Percentiles rank a stretch among this genome's conserved stretches.
Evolutionary conservation across 768 basidiomycete genomes (phyloP).

Genomic region (Mrakia gelida): DNA sequence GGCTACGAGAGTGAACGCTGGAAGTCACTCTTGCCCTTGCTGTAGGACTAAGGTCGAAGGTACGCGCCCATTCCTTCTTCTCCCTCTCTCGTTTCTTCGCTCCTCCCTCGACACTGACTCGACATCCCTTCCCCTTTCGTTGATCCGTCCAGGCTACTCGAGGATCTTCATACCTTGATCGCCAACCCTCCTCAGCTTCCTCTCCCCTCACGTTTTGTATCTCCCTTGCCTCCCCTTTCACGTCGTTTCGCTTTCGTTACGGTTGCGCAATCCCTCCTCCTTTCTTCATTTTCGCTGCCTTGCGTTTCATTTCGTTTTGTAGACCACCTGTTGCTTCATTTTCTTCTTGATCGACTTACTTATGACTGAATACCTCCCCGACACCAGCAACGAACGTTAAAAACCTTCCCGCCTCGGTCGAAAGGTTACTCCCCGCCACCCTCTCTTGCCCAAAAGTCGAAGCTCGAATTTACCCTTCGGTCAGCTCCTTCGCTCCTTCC

Average conservation of each 20-base stretch:
- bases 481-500: too few relatives aligned
- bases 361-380: too few relatives aligned
- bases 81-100: not conserved
- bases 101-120: not conserved
- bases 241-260: not conserved
- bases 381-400: too few relatives aligned
- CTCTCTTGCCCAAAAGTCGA: too few relatives aligned
- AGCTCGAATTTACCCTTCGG: too few relatives aligned
- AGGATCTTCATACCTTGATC: constrained; percentile 20
- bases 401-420: too few relatives aligned
- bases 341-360: too few relatives aligned
- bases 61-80: not conserved
- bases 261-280: not conserved
- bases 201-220: not conserved
- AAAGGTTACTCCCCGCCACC: too few relatives aligned
- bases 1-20: constrained; percentile 2
- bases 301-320: too few relatives aligned
- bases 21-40: constrained; percentile 10
- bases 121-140: not conserved
- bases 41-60: constrained; percentile 13
- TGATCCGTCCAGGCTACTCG: not conserved
- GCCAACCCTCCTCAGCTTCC: not conserved
- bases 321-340: too few relatives aligned
- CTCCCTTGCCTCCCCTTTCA: not conserved
- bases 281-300: too few relatives aligned